A percentile compares a stretch with the other conserved stretches of the same genome.
phyloP scores from a whole-genome alignment of 768 basidiomycete genomes.

The Tricholoma hemisulphureum region DNA sequence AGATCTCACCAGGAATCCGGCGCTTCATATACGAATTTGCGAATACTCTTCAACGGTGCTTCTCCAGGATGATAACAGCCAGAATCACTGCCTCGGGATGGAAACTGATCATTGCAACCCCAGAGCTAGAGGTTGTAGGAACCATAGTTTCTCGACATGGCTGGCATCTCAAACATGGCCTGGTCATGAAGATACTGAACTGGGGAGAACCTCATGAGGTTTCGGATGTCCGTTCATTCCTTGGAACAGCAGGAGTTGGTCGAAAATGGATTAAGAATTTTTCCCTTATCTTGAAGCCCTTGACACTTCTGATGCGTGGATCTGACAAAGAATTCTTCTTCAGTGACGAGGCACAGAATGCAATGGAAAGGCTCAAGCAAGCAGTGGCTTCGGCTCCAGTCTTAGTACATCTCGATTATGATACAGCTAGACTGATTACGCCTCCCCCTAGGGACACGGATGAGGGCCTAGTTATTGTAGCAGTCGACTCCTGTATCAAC shows the following conservation, averaged over 20 bases:
- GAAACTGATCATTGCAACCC: conserved; percentile 24
- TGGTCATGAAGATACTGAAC: conserved; percentile 26
- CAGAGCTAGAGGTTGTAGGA: conserved; percentile 27
- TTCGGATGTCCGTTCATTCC: conserved; percentile 22
- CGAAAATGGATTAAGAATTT: conserved; percentile 25
- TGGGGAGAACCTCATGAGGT: conserved; percentile 18
- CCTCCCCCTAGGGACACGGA: conserved; percentile 10
- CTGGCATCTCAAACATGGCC: conserved; percentile 23
- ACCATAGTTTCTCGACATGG: conserved; percentile 26
- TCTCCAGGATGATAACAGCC: conserved; percentile 19
- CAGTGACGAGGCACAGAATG: conserved; percentile 16
- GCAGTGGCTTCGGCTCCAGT: conserved; percentile 22
- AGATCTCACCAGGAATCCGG: conserved; percentile 22
- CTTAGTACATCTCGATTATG: conserved; percentile 33
- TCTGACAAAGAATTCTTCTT: conserved; percentile 25
- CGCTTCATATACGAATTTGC: conserved; percentile 28
- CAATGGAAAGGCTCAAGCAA: conserved; percentile 27
- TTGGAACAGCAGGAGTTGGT: conserved; percentile 22
- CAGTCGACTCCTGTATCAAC: conserved; percentile 32
- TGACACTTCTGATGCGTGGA: conserved; percentile 17
- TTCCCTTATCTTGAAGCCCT: conserved; percentile 22
- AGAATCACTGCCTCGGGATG: conserved; percentile 33
- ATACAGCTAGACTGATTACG: neutral
- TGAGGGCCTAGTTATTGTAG: conserved; percentile 28
- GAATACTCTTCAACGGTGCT: conserved; percentile 17